Evolutionary conservation across 305 asterid species (phyloP), one percentile per base, ranked within the genome.

Genomic region (Fraxinus velutina): DNA sequence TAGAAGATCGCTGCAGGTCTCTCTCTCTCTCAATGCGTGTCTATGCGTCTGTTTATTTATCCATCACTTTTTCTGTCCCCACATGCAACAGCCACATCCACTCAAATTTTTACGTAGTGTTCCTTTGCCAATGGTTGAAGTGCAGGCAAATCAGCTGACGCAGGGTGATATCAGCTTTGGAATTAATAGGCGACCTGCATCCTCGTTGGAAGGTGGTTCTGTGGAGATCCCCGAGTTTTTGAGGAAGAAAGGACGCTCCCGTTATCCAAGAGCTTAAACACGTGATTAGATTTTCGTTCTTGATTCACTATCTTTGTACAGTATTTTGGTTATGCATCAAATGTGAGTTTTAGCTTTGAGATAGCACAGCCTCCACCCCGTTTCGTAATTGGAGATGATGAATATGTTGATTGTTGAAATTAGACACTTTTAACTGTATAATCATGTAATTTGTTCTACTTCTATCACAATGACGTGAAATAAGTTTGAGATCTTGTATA

Each of bases 211-310:
- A 85, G 92, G 97, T 66, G 88, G 91, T 42, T 81, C 89, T 12
- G 95, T 93, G 55, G 99, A 92, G 86, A 93, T 95, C 79, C 99
- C 99, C 0, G 98, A 93, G 90, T 95, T 95, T 89, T 86, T 93
- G 89, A 89, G 92, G 90, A 95, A 93, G 91, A 95, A 95, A 83
- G 99, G 99, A 21, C 91, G 96, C 3, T 88, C 93, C 21, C 96
- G 98, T 57, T 95, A 87, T 86, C 97, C 99, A 74, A 87, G 97
- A 88, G 97, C 92, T 79, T 94, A 82, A 85, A 62, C 47, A 37
- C 39, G 24, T n/a, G 5, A 42, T 77, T 10, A 33, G 19, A 52
- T 33, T 80, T 22, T 6, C 34, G 29, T 75, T 80, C 15, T 74
- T 19, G 9, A 66, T 42, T 78, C 15, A 5, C 77, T 66, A 72